A percentile compares a stretch with the other conserved stretches of the same genome.
These are phyloP conservation scores for Erythrobasidium yunnanense DNA, from an alignment of 768 basidiomycete species.

Conservation along the genomic window DNA sequence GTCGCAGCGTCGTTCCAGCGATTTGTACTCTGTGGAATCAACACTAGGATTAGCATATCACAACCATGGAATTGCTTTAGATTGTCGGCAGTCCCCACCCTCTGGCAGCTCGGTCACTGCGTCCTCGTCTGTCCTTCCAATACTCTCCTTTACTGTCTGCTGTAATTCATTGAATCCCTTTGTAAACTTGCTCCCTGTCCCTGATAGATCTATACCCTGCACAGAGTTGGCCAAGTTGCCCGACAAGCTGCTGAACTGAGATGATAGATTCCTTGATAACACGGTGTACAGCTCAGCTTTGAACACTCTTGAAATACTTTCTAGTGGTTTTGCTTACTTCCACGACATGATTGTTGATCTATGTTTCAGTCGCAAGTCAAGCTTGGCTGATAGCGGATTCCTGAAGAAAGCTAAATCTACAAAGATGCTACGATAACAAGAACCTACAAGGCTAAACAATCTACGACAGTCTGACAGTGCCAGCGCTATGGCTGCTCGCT, in stretches of 20 bases:
- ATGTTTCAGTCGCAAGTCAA: neutral
- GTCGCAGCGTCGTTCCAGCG: slow-evolving; percentile 88
- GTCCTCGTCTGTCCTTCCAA: slow-evolving; percentile 77
- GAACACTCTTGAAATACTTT: neutral
- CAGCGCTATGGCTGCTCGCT: neutral
- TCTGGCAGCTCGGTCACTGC: slow-evolving; percentile 91
- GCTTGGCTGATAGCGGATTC: no score
- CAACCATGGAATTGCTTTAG: neutral
- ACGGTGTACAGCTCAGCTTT: neutral
- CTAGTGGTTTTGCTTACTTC: slow-evolving; percentile 1
- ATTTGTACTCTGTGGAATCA: slow-evolving; percentile 69
- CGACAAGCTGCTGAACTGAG: slow-evolving; percentile 2
- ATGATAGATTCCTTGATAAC: slow-evolving; percentile 13
- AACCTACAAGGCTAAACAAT: no score
- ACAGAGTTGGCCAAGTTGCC: slow-evolving; percentile 20
- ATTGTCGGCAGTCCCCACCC: slow-evolving; percentile 46
- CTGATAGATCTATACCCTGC: slow-evolving; percentile 28
- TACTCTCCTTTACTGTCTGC: slow-evolving; percentile 50
- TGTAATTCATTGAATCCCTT: slow-evolving; percentile 28
- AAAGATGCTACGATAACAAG: no score
- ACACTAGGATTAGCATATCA: neutral
- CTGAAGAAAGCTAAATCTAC: no score
- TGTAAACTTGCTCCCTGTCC: slow-evolving; percentile 24
- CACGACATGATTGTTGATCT: slow-evolving; percentile 5
- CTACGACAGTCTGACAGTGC: no score